phyloP scores from a whole-genome alignment of 768 basidiomycete species.

The Boletus subcaerulescens region DNA sequence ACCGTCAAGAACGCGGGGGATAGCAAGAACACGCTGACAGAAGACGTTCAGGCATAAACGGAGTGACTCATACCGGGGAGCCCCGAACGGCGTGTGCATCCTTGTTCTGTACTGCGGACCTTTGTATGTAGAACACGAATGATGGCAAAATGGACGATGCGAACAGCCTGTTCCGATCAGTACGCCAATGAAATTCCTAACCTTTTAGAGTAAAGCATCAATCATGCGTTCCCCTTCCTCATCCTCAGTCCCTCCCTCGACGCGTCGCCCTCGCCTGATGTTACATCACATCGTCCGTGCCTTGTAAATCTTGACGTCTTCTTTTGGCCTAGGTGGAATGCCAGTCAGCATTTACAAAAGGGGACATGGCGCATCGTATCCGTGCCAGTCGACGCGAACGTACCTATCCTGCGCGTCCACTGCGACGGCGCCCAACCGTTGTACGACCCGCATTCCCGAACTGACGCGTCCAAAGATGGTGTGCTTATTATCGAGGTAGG shows the following conservation, averaged over 20 bases:
- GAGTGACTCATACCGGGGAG: too few relatives aligned
- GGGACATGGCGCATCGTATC: not conserved
- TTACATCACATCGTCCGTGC: constrained; percentile 36
- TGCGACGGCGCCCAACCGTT: constrained; percentile 86
- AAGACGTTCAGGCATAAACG: not conserved
- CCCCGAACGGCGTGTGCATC: too few relatives aligned
- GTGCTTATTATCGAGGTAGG: constrained; percentile 81
- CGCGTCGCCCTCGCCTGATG: not conserved
- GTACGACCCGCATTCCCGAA: constrained; percentile 88
- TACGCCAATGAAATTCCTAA: too few relatives aligned
- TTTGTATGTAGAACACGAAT: too few relatives aligned
- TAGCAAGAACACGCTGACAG: not conserved
- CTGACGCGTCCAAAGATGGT: constrained; percentile 90
- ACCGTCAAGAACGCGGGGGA: constrained; percentile 23
- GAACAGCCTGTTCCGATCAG: too few relatives aligned
- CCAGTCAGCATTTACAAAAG: not conserved
- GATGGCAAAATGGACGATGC: too few relatives aligned
- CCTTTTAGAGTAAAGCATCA: too few relatives aligned
- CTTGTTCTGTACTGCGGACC: too few relatives aligned
- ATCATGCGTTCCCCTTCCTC: not conserved
- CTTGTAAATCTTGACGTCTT: constrained; percentile 91
- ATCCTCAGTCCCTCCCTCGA: not conserved
- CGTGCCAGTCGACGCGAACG: not conserved
- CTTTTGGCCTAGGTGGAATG: constrained; percentile 42
- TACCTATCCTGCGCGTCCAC: constrained; percentile 84